Evolutionary conservation across 2,329 filamentous ascomycete genomes (phyloP).

Genomic region (Fusarium sublunatum): DNA sequence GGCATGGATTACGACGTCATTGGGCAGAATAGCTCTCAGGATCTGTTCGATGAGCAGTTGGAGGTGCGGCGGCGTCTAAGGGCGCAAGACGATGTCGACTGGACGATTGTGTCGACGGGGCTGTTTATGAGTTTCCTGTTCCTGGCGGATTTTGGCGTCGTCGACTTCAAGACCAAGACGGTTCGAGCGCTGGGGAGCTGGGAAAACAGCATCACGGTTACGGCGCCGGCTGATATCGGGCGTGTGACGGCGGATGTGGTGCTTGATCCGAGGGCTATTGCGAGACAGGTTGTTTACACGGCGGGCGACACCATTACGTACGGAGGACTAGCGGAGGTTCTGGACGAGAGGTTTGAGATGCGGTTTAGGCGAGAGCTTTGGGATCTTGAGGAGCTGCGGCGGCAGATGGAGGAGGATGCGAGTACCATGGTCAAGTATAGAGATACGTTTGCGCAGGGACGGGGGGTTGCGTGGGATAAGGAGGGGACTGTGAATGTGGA

Average conservation of each 20-base stretch:
- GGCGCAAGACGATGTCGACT: slow-evolving; percentile 60
- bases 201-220: slow-evolving; percentile 72
- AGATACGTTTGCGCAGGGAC: slow-evolving; percentile 68
- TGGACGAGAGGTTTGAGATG: slow-evolving; percentile 57
- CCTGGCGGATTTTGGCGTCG: slow-evolving; percentile 69
- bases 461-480: slow-evolving; percentile 69
- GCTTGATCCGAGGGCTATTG: slow-evolving; percentile 52
- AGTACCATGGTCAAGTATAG: slow-evolving; percentile 69
- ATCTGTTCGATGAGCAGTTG: slow-evolving; percentile 76
- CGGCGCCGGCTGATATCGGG: slow-evolving; percentile 73
- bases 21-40: slow-evolving; percentile 67
- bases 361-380: slow-evolving; percentile 63
- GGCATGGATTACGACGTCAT: slow-evolving; percentile 77
- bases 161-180: slow-evolving; percentile 58
- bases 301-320: slow-evolving; percentile 74
- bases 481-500: slow-evolving; percentile 64
- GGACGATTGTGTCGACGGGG: slow-evolving; percentile 75
- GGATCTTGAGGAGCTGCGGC: slow-evolving; percentile 57
- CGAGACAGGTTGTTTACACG: slow-evolving; percentile 64
- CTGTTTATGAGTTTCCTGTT: slow-evolving; percentile 79
- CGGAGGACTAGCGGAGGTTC: slow-evolving; percentile 60
- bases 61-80: slow-evolving; percentile 66
- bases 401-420: slow-evolving; percentile 60
- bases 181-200: slow-evolving; percentile 69
- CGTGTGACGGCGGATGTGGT: slow-evolving; percentile 67